phyloP scores from a whole-genome alignment of 768 basidiomycete species.

The Xerocomus brunneocitrinus region DNA sequence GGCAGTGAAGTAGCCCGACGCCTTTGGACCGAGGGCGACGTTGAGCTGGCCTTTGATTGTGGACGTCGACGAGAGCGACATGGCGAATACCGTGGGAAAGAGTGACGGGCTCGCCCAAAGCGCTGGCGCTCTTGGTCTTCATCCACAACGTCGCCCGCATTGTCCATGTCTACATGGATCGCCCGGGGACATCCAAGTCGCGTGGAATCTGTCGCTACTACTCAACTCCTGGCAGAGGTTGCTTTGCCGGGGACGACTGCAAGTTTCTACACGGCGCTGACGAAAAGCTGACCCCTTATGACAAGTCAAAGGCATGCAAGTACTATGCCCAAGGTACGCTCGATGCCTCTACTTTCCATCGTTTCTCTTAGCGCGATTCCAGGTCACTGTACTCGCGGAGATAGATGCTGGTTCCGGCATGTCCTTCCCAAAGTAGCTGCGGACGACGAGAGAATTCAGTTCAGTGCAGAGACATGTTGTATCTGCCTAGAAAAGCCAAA shows the following conservation, averaged over 20 bases:
- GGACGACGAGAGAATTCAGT: slow-evolving; percentile 22
- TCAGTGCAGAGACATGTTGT: slow-evolving; percentile 52
- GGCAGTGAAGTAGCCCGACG: slow-evolving; percentile 55
- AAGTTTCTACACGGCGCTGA: slow-evolving; percentile 69
- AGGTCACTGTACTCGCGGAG: slow-evolving; percentile 72
- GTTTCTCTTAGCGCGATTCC: neutral
- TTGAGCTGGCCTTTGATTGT: slow-evolving; percentile 67
- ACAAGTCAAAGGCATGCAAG: slow-evolving; percentile 64
- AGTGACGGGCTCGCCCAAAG: neutral
- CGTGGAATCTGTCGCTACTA: slow-evolving; percentile 73
- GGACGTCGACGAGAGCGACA: slow-evolving; percentile 75
- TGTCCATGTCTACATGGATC: slow-evolving; percentile 34
- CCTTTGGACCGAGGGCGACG: slow-evolving; percentile 56
- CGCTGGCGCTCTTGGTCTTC: neutral
- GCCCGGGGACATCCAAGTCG: slow-evolving; percentile 66
- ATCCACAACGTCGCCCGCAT: slow-evolving; percentile 3
- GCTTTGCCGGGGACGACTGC: slow-evolving; percentile 63
- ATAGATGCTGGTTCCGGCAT: slow-evolving; percentile 75
- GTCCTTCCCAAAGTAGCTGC: slow-evolving; percentile 22
- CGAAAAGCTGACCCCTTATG: slow-evolving; percentile 58
- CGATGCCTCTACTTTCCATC: neutral
- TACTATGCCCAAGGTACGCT: slow-evolving; percentile 57
- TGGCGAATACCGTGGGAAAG: slow-evolving; percentile 29
- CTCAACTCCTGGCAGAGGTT: slow-evolving; percentile 51
- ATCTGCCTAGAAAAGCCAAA: slow-evolving; percentile 73